Evolutionary conservation across 78 protist genomes (phyloP), one percentile per base, ranked within the genome.

Genomic region (Dictyostelium firmibasis): DNA sequence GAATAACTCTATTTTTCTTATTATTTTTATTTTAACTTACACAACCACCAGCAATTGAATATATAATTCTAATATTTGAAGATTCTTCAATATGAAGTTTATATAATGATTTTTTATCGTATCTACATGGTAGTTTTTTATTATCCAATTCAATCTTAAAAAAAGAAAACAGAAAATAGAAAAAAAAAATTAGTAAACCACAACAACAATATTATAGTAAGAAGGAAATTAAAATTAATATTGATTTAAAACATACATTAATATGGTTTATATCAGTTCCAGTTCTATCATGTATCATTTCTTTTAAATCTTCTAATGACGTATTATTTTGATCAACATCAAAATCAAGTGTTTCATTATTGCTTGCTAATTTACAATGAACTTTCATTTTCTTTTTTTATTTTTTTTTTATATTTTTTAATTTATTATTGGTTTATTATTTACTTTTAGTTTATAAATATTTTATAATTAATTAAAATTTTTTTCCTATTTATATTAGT

Each of bases 341-440:
- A 44, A 79, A 20, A 29, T 44, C 84, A 44, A 44, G 16, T 44
- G 25, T 27, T 43, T 79, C 25, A 23, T 79, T 43, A 41, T n/a
- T 79, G 29, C 23, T 44, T 79, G 84, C 67, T 10, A 70, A 31
- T 70, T 70, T 27, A 27, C 84, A 79, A 79, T 38, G n/a, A 43
- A 79, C n/a, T 14, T 79, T 79, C 84, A 79, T 79, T 76, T 76
- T 76, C 13, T 38, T 76, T 62, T 62, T 7, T n/a, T n/a, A n/a
- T n/a, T n/a, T 62, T 23, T 23, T n/a, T 6, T 62, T n/a, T 23
- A 0, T n/a, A 60, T 60, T 23, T 6, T 60, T 3, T 62, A n/a
- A 20, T 9, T 62, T 20, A n/a, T 62, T 62, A 8, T 62, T 62
- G 0, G 25, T 20, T 62, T 62, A n/a, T 62, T 62, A 16, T 50